Evolutionary conservation across 2,329 filamentous ascomycete species (phyloP).

Genomic region (Graphiopsis chlorocephala): DNA sequence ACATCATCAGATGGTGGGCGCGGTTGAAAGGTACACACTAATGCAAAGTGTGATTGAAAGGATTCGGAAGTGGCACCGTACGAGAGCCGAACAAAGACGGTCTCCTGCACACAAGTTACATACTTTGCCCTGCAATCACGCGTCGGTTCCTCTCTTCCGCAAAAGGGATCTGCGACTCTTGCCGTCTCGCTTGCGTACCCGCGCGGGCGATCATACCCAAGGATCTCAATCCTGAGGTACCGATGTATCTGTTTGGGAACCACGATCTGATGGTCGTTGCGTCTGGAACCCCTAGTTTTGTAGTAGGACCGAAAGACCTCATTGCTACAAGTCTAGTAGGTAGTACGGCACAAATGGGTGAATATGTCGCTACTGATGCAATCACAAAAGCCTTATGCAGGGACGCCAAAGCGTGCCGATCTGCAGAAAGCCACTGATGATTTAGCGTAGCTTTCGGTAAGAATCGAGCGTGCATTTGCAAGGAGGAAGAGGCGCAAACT

Average conservation of each 20-base stretch:
- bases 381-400: slow-evolving; percentile 1
- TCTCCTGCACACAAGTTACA: background rate
- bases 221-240: slow-evolving; percentile 9
- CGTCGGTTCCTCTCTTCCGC: slow-evolving; percentile 1
- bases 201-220: slow-evolving; percentile 3
- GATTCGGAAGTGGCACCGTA: background rate
- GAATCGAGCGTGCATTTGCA: background rate
- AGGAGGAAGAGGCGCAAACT: background rate
- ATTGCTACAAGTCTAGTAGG: background rate
- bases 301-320: background rate
- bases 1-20: background rate
- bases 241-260: background rate
- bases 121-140: slow-evolving; percentile 10
- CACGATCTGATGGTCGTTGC: background rate
- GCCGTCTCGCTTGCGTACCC: slow-evolving; percentile 7
- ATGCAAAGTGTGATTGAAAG: slow-evolving; percentile 1
- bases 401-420: slow-evolving; percentile 5
- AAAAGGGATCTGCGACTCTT: background rate
- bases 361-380: background rate
- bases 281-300: background rate
- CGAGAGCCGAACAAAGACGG: background rate
- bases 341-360: background rate
- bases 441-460: background rate
- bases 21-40: background rate
- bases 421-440: slow-evolving; percentile 7